phyloP scores from a whole-genome alignment of 2,329 filamentous ascomycete genomes.

The Aspergillus sp. region DNA sequence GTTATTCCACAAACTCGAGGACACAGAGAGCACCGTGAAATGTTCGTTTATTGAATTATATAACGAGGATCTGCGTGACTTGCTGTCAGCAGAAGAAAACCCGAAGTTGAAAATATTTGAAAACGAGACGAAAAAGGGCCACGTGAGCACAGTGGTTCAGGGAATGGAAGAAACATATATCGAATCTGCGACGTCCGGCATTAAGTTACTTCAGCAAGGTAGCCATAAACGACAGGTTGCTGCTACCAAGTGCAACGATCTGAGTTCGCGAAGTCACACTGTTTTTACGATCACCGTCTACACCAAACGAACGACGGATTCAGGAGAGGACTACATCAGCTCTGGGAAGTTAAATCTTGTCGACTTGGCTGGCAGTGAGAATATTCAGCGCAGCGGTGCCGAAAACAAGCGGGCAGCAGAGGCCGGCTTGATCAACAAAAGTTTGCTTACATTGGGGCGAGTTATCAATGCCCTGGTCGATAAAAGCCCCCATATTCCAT shows the following conservation, averaged over 20 bases:
- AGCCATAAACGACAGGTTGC: conserved; percentile 96
- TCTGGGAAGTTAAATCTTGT: conserved; percentile 94
- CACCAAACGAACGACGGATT: conserved; percentile 73
- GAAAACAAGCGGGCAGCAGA: conserved; percentile 97
- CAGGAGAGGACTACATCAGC: conserved; percentile 84
- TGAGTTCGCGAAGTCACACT: conserved; percentile 94
- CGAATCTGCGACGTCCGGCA: conserved; percentile 75
- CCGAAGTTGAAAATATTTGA: conserved; percentile 94
- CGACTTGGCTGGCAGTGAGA: conserved; percentile 94
- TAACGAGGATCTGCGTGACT: conserved; percentile 91
- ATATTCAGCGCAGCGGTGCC: conserved; percentile 92
- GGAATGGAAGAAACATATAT: conserved; percentile 98
- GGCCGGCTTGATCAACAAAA: conserved; percentile 97
- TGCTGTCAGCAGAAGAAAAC: conserved; percentile 76
- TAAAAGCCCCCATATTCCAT: conserved; percentile 81
- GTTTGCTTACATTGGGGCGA: conserved; percentile 84
- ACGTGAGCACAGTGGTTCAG: conserved; percentile 75
- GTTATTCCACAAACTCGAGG: conserved; percentile 80
- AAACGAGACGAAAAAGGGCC: conserved; percentile 76
- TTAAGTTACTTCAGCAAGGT: conserved; percentile 81
- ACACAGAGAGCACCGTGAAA: conserved; percentile 82
- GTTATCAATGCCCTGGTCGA: conserved; percentile 98
- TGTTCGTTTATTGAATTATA: conserved; percentile 99
- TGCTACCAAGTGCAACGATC: conserved; percentile 98
- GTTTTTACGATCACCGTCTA: conserved; percentile 95